Evolutionary conservation across 2,329 filamentous ascomycete genomes (phyloP).

Genomic region (Pseudogymnoascus verrucosus): DNA sequence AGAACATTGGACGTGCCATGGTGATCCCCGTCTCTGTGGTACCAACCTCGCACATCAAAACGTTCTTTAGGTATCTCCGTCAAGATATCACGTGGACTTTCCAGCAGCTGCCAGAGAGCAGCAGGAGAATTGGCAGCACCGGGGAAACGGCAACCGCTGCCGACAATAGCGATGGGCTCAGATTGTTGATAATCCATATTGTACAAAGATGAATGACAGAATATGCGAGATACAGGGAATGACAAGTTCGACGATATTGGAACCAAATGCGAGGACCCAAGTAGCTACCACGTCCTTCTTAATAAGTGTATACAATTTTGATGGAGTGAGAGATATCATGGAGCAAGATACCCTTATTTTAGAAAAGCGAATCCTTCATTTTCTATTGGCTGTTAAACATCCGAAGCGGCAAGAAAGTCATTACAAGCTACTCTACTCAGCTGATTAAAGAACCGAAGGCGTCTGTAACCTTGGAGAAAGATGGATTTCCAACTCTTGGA

Average conservation of each 20-base stretch:
- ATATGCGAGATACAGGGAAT: conserved; percentile 1
- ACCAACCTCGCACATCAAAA: background rate
- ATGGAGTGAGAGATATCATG: conserved; percentile 8
- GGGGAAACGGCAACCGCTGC: conserved; percentile 13
- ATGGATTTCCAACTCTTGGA: conserved; percentile 9
- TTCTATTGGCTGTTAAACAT: conserved; percentile 11
- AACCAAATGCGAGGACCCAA: background rate
- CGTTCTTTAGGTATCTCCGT: conserved; percentile 14
- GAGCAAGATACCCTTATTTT: conserved; percentile 11
- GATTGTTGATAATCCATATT: conserved; percentile 10
- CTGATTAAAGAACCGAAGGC: conserved; percentile 8
- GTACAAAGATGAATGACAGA: conserved; percentile 10
- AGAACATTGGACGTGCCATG: background rate
- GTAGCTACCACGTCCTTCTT: conserved; percentile 10
- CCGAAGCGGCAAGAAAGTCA: conserved; percentile 10
- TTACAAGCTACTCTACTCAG: background rate
- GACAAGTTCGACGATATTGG: background rate
- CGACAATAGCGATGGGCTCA: conserved; percentile 14
- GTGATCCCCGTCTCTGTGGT: conserved; percentile 9
- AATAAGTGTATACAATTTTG: conserved; percentile 10
- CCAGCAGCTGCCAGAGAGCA: conserved; percentile 11
- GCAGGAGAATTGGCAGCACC: conserved; percentile 11
- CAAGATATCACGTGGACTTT: conserved; percentile 16
- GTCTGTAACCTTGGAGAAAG: conserved; percentile 10
- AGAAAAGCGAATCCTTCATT: conserved; percentile 11